Evolutionary conservation across 495 filamentous ascomycete genomes (phyloP), one percentile per base, ranked within the genome.

Genomic region (Immersiella caudata): DNA sequence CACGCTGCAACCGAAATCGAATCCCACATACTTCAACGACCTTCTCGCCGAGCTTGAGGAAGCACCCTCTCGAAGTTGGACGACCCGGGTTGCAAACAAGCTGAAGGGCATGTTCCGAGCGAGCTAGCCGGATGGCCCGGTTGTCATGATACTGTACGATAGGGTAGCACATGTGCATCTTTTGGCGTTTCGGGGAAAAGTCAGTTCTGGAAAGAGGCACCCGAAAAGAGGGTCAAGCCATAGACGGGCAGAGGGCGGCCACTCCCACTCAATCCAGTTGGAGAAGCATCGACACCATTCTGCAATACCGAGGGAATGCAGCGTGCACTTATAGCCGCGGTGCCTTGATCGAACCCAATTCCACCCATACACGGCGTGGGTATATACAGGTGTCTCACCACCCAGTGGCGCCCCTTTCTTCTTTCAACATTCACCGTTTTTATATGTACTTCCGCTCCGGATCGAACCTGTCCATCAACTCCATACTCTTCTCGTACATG

Each of bases 401-500:
- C 56, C 50, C 50, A 9, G n/a, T 8, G 50, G 55, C 29, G 35
- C 40, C 61, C 62, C 64, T 60, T 29, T 50, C 26, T 36, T 14
- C 16, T 21, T 1, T n/a, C 51, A 9, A 4, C 26, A 20, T 55
- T 18, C 25, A 6, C 8, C 2, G 57, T 63, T 12, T 76, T 27
- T 82, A 94, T 65, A 98, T 87, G 76, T 97, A 97, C 76, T 86
- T 89, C 68, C 89, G 86, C 71, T 96, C 86, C 14, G 95, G 96
- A 76, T 99, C 95, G 24, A 93, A 40, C 66, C 77, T 81, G 74
- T 95, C 90, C 78, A 99, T 84, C 57, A 90, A 71, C 64, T 98
- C 96, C 80, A 99, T 97, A 50, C 90, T 90, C 84, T 98, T 98
- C 81, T 99, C 95, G 76, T 99, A 98, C 94, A 98, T 97, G 4